These are phyloP conservation scores for Eutypella sp. DNA, from an alignment of 2,329 filamentous ascomycete species.

Conservation along the genomic window DNA sequence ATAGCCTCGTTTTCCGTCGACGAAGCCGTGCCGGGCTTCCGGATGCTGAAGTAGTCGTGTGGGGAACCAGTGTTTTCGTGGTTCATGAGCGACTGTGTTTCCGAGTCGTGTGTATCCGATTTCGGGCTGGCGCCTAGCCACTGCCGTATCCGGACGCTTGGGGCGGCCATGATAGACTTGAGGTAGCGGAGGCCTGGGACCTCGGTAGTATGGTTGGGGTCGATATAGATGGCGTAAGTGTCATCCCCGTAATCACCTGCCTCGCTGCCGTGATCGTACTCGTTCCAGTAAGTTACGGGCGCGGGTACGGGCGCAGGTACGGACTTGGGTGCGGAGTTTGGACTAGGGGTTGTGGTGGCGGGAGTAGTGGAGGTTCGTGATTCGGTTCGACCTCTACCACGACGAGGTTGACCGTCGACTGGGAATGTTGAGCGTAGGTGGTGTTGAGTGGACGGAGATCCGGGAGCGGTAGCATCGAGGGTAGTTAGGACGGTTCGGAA, in stretches of 20 bases:
- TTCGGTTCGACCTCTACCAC: no score
- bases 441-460: conserved; percentile 25
- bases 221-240: conserved; percentile 68
- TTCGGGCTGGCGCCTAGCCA: conserved; percentile 38
- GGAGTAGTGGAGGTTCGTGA: no score
- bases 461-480: conserved; percentile 42
- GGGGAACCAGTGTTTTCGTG: conserved; percentile 3
- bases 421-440: no score
- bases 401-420: no score
- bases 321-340: conserved; percentile 1
- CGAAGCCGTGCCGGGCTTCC: conserved; percentile 5
- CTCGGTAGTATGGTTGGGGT: conserved; percentile 56
- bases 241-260: conserved; percentile 46
- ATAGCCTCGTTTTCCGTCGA: conserved; percentile 16
- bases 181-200: conserved; percentile 63
- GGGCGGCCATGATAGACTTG: conserved; percentile 43
- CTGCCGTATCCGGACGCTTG: conserved; percentile 45
- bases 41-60: conserved; percentile 25
- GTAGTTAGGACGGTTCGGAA: conserved; percentile 45
- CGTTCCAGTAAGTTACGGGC: conserved; percentile 66
- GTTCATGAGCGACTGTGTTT: conserved; percentile 24
- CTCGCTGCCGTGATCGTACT: conserved; percentile 80
- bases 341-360: conserved; percentile 2
- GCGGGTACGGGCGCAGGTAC: conserved; percentile 9
- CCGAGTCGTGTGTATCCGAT: conserved; percentile 5